These are phyloP conservation scores for Eucalyptus regnans DNA, from an alignment of 345 rosid genomes.

Conservation along the genomic window DNA sequence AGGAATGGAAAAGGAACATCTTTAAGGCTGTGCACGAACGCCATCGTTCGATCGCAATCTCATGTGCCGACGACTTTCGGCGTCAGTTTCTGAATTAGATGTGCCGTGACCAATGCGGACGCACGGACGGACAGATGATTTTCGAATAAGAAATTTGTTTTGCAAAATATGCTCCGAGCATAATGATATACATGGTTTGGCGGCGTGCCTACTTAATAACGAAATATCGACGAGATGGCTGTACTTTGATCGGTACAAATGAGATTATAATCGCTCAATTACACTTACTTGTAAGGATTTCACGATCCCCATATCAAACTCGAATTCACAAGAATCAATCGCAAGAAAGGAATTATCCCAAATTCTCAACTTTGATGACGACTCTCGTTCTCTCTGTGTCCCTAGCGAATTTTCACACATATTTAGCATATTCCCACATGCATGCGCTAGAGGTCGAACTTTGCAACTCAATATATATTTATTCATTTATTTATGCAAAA, in stretches of 20 bases:
- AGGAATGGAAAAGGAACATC: not conserved
- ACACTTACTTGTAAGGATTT: not conserved
- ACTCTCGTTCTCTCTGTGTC: not conserved
- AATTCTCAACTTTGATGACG: not conserved
- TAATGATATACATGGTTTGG: not conserved
- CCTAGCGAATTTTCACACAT: not conserved
- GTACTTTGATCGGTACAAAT: no score
- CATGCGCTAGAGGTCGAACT: not conserved
- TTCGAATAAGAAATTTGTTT: not conserved
- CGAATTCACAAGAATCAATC: not conserved
- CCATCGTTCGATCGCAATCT: not conserved
- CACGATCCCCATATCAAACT: not conserved
- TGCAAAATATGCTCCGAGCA: not conserved
- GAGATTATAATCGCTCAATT: not conserved
- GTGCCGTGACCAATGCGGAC: not conserved
- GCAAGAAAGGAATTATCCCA: not conserved
- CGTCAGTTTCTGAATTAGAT: not conserved
- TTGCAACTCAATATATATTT: not conserved
- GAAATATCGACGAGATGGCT: not conserved
- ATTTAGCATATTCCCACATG: not conserved
- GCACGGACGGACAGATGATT: not conserved
- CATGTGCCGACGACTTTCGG: not conserved
- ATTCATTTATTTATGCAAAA: not conserved
- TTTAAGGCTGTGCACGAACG: not conserved
- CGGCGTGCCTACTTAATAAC: not conserved